These are phyloP conservation scores for Oryza coarctata DNA, from an alignment of 176 grass and related monocot species.

Conservation along the genomic window DNA sequence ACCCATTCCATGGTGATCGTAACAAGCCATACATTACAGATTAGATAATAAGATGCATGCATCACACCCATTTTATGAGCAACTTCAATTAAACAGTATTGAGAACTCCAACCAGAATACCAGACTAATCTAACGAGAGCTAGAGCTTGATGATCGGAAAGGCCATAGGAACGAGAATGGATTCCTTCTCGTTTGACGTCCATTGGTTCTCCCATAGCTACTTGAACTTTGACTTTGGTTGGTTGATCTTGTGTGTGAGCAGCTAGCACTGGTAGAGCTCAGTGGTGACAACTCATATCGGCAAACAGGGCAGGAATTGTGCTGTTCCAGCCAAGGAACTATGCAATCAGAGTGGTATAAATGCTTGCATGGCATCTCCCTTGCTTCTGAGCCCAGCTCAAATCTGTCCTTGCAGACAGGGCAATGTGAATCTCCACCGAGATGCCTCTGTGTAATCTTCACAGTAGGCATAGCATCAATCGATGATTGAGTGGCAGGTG, in stretches of 20 bases:
- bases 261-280: slow-evolving; percentile 46
- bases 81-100: slow-evolving; percentile 43
- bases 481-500: slow-evolving; percentile 69
- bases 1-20: slow-evolving; percentile 20
- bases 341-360: slow-evolving; percentile 88
- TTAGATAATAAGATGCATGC: slow-evolving; percentile 16
- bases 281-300: slow-evolving; percentile 71
- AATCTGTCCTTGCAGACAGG: slow-evolving; percentile 91
- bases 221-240: slow-evolving; percentile 52
- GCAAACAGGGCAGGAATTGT: slow-evolving; percentile 94
- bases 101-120: slow-evolving; percentile 25
- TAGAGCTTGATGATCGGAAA: slow-evolving; percentile 74
- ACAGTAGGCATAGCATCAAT: slow-evolving; percentile 77
- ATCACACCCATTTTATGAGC: slow-evolving; percentile 27
- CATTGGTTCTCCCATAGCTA: slow-evolving; percentile 47
- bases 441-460: slow-evolving; percentile 78
- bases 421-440: slow-evolving; percentile 77
- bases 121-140: slow-evolving; percentile 56
- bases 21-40: slow-evolving; percentile 43
- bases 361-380: slow-evolving; percentile 93
- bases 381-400: slow-evolving; percentile 62
- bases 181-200: slow-evolving; percentile 64
- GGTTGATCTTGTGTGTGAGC: slow-evolving; percentile 54
- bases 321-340: slow-evolving; percentile 90
- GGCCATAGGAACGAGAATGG: slow-evolving; percentile 77